Evolutionary conservation across 805 yeast genomes (phyloP).

Genomic region (Nakazawaea siamensis): DNA sequence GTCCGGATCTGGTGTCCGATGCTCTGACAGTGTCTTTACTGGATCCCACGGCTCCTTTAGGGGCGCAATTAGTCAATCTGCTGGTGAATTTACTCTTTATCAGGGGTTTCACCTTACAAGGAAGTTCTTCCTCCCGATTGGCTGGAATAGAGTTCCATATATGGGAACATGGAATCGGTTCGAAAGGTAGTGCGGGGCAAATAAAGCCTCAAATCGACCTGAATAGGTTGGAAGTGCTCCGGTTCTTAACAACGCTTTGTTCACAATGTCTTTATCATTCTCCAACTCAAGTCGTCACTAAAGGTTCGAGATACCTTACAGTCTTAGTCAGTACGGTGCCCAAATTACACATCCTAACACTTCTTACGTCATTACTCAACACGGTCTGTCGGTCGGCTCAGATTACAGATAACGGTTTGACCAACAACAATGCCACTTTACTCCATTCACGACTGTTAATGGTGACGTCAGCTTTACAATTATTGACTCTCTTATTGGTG

Average conservation of each 20-base stretch:
- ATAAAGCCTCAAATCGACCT: constrained; percentile 39
- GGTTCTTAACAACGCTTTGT: constrained; percentile 50
- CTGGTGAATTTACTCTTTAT: constrained; percentile 44
- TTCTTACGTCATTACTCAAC: constrained; percentile 67
- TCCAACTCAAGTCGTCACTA: constrained; percentile 30
- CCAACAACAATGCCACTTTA: constrained; percentile 21
- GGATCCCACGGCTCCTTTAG: constrained; percentile 21
- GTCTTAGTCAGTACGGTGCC: constrained; percentile 43
- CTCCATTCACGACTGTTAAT: constrained; percentile 35
- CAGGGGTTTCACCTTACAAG: constrained; percentile 42
- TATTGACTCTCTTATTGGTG: constrained; percentile 50
- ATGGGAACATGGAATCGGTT: constrained; percentile 83
- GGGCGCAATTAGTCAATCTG: constrained; percentile 27
- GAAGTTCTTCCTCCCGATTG: constrained; percentile 5
- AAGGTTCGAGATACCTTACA: constrained; percentile 57
- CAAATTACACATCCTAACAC: constrained; percentile 36
- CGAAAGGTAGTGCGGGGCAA: constrained; percentile 19
- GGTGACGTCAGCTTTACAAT: constrained; percentile 50
- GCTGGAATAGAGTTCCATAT: constrained; percentile 31
- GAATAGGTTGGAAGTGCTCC: constrained; percentile 60
- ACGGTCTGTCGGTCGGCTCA: constrained; percentile 42
- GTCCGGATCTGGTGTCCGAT: constrained; percentile 2
- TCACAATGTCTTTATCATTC: constrained; percentile 52
- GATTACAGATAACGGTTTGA: constrained; percentile 36
- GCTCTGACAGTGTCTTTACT: constrained; percentile 13